Evolutionary conservation across 768 basidiomycete genomes (phyloP).

Genomic region (Cystofilobasidium ferigula): DNA sequence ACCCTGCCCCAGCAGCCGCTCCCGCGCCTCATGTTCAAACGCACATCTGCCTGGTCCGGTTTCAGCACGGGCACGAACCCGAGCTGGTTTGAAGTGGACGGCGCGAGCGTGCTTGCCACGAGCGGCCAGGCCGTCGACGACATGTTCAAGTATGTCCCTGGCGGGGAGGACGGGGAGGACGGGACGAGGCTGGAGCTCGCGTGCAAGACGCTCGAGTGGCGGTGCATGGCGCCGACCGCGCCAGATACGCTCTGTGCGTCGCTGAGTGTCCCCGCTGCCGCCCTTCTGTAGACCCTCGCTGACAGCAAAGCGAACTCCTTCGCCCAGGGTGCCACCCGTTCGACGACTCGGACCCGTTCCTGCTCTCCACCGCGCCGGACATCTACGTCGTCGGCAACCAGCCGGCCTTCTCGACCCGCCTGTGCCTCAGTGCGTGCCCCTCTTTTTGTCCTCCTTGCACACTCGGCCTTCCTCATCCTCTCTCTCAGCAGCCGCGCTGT

Average conservation of each 20-base stretch:
- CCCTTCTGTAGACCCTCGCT: background rate
- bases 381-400: constrained; percentile 90
- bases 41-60: constrained; percentile 31
- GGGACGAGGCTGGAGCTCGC: constrained; percentile 52
- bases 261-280: background rate
- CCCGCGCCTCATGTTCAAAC: constrained; percentile 74
- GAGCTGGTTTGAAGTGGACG: constrained; percentile 59
- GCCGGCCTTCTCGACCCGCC: constrained; percentile 61
- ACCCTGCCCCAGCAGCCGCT: constrained; percentile 90
- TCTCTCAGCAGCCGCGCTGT: constrained; percentile 11
- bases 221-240: constrained; percentile 96
- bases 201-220: constrained; percentile 72
- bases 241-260: constrained; percentile 76
- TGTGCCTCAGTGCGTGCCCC: constrained; percentile 45
- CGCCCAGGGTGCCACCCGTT: constrained; percentile 80
- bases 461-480: background rate
- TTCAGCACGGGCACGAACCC: constrained; percentile 83
- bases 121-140: constrained; percentile 91
- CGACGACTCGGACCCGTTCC: constrained; percentile 74
- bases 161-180: constrained; percentile 39
- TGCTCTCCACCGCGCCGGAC: constrained; percentile 73
- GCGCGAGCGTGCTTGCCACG: constrained; percentile 58
- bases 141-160: constrained; percentile 73
- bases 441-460: too few species aligned
- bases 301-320: background rate